Conservation (phyloP, 1,284 basidiomycete species). For the Gomphus bonarii region DNA sequence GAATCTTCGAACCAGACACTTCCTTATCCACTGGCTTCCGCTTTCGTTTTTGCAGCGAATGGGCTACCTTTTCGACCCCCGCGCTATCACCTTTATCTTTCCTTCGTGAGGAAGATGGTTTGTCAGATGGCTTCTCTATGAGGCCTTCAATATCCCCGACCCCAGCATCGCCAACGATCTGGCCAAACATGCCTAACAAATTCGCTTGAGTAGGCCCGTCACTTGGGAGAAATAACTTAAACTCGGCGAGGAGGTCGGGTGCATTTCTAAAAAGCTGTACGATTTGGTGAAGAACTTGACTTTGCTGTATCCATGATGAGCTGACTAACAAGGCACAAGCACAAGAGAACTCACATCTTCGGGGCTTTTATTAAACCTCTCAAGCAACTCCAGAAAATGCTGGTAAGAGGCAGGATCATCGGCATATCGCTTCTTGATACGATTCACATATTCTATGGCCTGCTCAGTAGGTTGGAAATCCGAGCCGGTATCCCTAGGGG, state of each 20-base stretch:
- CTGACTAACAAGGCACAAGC: neutral
- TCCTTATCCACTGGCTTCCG: constrained; percentile 40
- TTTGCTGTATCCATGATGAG: neutral
- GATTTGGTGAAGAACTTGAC: constrained; percentile 77
- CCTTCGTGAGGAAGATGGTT: constrained; percentile 16
- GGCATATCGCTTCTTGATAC: constrained; percentile 88
- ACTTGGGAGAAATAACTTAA: constrained; percentile 79
- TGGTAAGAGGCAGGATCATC: constrained; percentile 86
- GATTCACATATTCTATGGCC: constrained; percentile 93
- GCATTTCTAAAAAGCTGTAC: constrained; percentile 80
- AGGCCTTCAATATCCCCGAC: constrained; percentile 17
- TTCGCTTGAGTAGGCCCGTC: constrained; percentile 30
- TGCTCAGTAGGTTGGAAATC: constrained; percentile 28
- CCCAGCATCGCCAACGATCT: constrained; percentile 20
- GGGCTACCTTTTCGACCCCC: constrained; percentile 11
- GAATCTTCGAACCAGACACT: constrained; percentile 12
- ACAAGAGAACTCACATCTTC: constrained; percentile 63
- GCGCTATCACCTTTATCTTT: constrained; percentile 2
- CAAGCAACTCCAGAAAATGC: constrained; percentile 88
- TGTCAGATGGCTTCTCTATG: constrained; percentile 12
- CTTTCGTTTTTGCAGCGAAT: constrained; percentile 50
- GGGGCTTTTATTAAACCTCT: constrained; percentile 54
- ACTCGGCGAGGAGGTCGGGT: constrained; percentile 84
- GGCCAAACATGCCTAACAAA: constrained; percentile 36
- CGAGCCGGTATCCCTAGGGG: neutral